These are phyloP conservation scores for Plasmodium reichenowi DNA, from an alignment of 169 alveolate species.

Conservation along the genomic window DNA sequence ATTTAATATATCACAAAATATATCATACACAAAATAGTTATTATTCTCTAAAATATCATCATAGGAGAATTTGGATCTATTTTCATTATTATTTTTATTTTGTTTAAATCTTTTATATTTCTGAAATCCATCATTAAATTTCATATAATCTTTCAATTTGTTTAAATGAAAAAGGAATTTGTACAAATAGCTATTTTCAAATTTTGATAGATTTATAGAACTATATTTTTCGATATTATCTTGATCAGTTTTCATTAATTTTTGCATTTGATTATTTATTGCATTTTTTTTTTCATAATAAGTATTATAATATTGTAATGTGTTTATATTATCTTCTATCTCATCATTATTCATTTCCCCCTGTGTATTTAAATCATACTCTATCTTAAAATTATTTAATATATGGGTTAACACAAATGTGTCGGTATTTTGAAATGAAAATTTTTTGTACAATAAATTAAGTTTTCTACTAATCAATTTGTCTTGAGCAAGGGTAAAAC, in stretches of 20 bases:
- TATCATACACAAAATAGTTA: slow-evolving; percentile 18
- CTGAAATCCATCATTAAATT: slow-evolving; percentile 44
- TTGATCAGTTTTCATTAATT: neutral
- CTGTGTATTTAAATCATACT: neutral
- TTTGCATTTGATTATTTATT: neutral
- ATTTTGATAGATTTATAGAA: neutral
- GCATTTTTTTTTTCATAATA: neutral
- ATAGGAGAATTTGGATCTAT: neutral
- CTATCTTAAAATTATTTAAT: slow-evolving; percentile 29
- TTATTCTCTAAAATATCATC: slow-evolving; percentile 10
- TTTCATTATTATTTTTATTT: neutral
- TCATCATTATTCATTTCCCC: neutral
- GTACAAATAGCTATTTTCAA: slow-evolving; percentile 29
- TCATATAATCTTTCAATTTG: slow-evolving; percentile 28
- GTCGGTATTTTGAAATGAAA: slow-evolving; percentile 38
- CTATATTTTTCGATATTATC: neutral
- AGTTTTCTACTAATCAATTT: slow-evolving; percentile 35
- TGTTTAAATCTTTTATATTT: slow-evolving; percentile 21
- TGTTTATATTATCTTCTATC: neutral
- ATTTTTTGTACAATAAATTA: slow-evolving; percentile 40
- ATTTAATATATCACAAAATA: slow-evolving; percentile 20
- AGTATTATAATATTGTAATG: too few species aligned
- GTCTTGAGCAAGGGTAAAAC: slow-evolving; percentile 32
- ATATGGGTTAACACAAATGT: slow-evolving; percentile 34
- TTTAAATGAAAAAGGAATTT: slow-evolving; percentile 35